Conservation (phyloP, 805 yeast species). For the Yarrowia divulgata region DNA sequence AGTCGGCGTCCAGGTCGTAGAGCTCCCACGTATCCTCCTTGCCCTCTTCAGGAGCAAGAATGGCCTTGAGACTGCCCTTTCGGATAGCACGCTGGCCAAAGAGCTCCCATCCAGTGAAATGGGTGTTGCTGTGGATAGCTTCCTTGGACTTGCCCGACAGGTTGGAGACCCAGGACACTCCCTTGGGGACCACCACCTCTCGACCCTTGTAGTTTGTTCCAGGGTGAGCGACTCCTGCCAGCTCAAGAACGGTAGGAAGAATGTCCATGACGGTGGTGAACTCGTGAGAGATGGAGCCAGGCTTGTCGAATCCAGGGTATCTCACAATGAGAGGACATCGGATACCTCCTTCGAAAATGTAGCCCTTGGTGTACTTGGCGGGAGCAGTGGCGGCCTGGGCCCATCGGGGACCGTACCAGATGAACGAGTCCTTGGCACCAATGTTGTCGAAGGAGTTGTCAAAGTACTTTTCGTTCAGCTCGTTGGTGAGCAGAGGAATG, state of each 20-base stretch:
- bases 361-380: slow-evolving; percentile 60
- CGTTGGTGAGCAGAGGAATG: slow-evolving; percentile 54
- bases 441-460: slow-evolving; percentile 57
- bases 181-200: slow-evolving; percentile 54
- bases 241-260: slow-evolving; percentile 61
- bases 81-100: slow-evolving; percentile 65
- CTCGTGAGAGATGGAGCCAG: slow-evolving; percentile 48
- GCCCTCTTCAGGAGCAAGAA: slow-evolving; percentile 58
- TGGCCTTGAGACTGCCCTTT: slow-evolving; percentile 58
- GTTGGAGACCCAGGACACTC: slow-evolving; percentile 56
- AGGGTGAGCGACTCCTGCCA: slow-evolving; percentile 54
- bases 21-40: slow-evolving; percentile 57
- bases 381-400: slow-evolving; percentile 72
- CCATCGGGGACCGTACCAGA: slow-evolving; percentile 64
- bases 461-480: slow-evolving; percentile 50
- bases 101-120: slow-evolving; percentile 59
- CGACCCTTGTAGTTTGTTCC: slow-evolving; percentile 53
- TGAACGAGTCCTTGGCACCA: slow-evolving; percentile 58
- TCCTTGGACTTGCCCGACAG: slow-evolving; percentile 48
- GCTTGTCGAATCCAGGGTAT: slow-evolving; percentile 52
- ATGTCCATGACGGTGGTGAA: slow-evolving; percentile 68
- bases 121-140: slow-evolving; percentile 52
- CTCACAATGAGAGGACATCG: slow-evolving; percentile 61
- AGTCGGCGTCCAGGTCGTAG: slow-evolving; percentile 52
- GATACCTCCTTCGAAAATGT: slow-evolving; percentile 68